phyloP scores from a whole-genome alignment of 2,329 filamentous ascomycete genomes.

The Cladosporium velox region DNA sequence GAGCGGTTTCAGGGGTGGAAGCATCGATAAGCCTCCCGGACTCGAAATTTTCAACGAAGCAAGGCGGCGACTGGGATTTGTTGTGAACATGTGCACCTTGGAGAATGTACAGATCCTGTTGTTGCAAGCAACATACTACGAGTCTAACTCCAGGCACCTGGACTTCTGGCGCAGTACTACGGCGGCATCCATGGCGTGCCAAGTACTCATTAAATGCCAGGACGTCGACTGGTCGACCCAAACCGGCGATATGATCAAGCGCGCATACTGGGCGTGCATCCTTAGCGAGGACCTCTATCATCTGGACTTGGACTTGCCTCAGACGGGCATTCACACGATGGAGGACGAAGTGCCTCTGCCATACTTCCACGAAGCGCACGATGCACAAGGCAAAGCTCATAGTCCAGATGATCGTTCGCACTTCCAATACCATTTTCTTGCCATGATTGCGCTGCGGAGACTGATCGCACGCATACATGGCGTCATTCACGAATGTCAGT shows the following conservation, averaged over 20 bases:
- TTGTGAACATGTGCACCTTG: conserved; percentile 56
- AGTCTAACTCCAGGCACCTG: conserved; percentile 40
- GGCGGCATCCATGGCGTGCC: conserved; percentile 59
- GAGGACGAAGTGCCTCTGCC: conserved; percentile 59
- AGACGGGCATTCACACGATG: conserved; percentile 56
- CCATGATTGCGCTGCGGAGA: conserved; percentile 59
- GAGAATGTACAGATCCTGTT: conserved; percentile 62
- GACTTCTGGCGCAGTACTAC: conserved; percentile 63
- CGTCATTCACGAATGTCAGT: conserved; percentile 55
- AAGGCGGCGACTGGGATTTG: conserved; percentile 60
- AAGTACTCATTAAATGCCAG: conserved; percentile 55
- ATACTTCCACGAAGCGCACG: conserved; percentile 51
- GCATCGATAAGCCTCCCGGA: conserved; percentile 55
- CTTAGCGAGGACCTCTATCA: conserved; percentile 54
- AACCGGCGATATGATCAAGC: conserved; percentile 55
- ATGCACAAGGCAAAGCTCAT: conserved; percentile 25
- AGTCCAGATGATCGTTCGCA: conserved; percentile 54
- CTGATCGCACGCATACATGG: conserved; percentile 57
- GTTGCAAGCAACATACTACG: conserved; percentile 49
- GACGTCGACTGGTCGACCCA: conserved; percentile 50
- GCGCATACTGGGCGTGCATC: conserved; percentile 60
- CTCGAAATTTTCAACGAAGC: conserved; percentile 64
- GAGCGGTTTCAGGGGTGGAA: conserved; percentile 58
- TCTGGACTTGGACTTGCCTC: conserved; percentile 60
- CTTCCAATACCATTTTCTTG: conserved; percentile 61